Percentiles rank a stretch among this genome's conserved stretches.
phyloP scores from a whole-genome alignment of 495 filamentous ascomycete genomes.

The Xanthoparmelia taractica region DNA sequence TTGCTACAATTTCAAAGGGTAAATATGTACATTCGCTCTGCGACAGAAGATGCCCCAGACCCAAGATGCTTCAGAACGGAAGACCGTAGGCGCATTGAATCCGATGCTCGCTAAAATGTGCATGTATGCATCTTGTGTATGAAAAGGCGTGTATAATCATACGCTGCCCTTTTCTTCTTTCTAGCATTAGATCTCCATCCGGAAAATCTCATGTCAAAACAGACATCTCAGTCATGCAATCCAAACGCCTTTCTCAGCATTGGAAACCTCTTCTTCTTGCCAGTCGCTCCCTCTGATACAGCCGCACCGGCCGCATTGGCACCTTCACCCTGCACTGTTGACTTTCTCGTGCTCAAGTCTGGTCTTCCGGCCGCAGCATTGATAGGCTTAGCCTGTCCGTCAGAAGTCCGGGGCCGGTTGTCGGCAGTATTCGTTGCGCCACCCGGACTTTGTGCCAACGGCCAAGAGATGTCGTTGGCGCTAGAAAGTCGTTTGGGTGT shows the following conservation, averaged over 20 bases:
- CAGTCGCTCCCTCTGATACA: conserved; percentile 32
- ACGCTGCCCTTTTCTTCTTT: conserved; percentile 3
- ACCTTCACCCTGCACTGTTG: conserved; percentile 23
- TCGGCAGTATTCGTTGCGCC: conserved; percentile 8
- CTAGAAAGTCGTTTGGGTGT: conserved; percentile 19
- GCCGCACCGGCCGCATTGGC: conserved; percentile 27
- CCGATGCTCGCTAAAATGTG: conserved; percentile 8
- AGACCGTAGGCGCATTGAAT: not conserved
- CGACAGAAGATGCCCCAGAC: not conserved
- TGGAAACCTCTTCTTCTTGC: conserved; percentile 46
- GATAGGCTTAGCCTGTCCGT: conserved; percentile 11
- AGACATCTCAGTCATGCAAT: conserved; percentile 31
- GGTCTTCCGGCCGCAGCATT: conserved; percentile 12
- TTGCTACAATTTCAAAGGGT: not conserved
- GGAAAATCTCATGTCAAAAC: conserved; percentile 1
- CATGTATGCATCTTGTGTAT: not conserved
- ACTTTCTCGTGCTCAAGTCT: conserved; percentile 24
- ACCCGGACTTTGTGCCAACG: conserved; percentile 15
- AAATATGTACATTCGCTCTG: conserved; percentile 12
- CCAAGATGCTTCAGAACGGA: not conserved
- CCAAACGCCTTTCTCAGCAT: conserved; percentile 44
- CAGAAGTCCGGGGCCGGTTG: conserved; percentile 19
- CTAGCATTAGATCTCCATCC: not conserved
- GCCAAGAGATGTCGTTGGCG: conserved; percentile 24
- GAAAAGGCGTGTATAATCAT: not conserved